Evolutionary conservation across 2,329 filamentous ascomycete species (phyloP).

Genomic region (Anisogramma anomala): DNA sequence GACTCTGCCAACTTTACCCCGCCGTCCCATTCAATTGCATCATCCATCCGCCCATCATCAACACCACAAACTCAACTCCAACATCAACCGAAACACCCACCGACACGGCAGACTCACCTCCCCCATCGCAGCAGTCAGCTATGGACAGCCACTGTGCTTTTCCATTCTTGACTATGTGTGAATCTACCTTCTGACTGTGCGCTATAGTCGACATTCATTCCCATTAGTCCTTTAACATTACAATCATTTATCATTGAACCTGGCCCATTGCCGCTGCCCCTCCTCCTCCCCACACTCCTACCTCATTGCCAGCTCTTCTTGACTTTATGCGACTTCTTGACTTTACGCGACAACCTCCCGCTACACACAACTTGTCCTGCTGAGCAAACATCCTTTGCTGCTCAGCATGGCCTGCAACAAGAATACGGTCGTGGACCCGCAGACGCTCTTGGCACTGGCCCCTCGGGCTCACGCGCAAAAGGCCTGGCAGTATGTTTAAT

Average conservation of each 20-base stretch:
- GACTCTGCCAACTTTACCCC: too few relatives aligned
- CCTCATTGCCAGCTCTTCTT: too few relatives aligned
- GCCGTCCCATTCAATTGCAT: too few relatives aligned
- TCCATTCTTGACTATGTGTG: conserved; percentile 20
- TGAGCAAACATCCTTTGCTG: not conserved
- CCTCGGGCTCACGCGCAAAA: conserved; percentile 6
- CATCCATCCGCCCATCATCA: too few relatives aligned
- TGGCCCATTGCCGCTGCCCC: conserved; percentile 12
- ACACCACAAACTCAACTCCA: not conserved
- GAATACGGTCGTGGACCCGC: conserved; percentile 7
- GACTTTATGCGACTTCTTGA: too few relatives aligned
- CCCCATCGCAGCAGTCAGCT: conserved; percentile 16
- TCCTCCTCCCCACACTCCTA: too few relatives aligned
- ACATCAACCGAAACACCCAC: conserved; percentile 12
- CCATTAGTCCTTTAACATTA: not conserved
- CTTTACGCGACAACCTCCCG: too few relatives aligned
- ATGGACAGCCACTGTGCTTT: conserved; percentile 22
- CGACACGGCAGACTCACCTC: conserved; percentile 4
- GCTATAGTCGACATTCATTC: conserved; percentile 10
- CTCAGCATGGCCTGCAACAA: conserved; percentile 5
- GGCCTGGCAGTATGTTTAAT: conserved; percentile 12
- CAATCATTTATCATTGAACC: not conserved
- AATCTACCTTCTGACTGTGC: conserved; percentile 21
- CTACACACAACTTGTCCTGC: too few relatives aligned
- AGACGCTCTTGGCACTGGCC: not conserved